Base-by-base conservation (phyloP, 768 basidiomycete species). In the Boletus rubropictus region DNA sequence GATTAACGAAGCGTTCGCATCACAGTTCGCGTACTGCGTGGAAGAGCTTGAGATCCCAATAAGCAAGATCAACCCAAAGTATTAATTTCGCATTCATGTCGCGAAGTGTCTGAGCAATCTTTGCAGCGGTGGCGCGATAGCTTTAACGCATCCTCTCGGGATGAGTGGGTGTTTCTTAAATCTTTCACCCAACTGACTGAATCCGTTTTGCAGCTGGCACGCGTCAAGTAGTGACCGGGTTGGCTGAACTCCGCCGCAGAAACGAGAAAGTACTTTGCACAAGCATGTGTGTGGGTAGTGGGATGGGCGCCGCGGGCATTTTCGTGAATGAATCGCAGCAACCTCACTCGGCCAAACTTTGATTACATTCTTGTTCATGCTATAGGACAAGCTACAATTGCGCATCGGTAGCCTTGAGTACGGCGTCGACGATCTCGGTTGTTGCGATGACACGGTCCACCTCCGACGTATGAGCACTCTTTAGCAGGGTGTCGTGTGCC, bases 1-100 rank as follows among this genome's bases (percentile, higher is more conserved):
- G 87, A 86, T 89, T 53, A 90, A 91, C 47, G 87, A 93, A 66
- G 92, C 92, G 1, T 95, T 94, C 51, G 91, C 90, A 0, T 92
- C 89, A 1, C 92, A 95, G 61, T 94, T 90, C 50, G 89, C 87
- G n/a, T 86, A 92, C 68, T 93, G 89, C 43, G 81, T 94, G 7
- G 86, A 94, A 58, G 72, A 89, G 58, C 75, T 94, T 21, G 71
- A 75, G 22, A 74, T 95, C 37, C 80, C 84, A 2, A 81, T 86
- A 15, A 77, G 81, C 56, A 92, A 84, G 65, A 84, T 93, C 57
- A 96, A 96, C 61, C 81, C 88, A 39, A 83, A 90, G 88, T 81
- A 72, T 67, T 77, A 71, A 49, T 21, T 24, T 43, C 24, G 20
- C 10, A 18, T 39, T 7, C 8, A 7, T 43, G 36, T 25, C 27